phyloP scores from a whole-genome alignment of 257 asterid genomes.

The Scutellaria baicalensis region DNA sequence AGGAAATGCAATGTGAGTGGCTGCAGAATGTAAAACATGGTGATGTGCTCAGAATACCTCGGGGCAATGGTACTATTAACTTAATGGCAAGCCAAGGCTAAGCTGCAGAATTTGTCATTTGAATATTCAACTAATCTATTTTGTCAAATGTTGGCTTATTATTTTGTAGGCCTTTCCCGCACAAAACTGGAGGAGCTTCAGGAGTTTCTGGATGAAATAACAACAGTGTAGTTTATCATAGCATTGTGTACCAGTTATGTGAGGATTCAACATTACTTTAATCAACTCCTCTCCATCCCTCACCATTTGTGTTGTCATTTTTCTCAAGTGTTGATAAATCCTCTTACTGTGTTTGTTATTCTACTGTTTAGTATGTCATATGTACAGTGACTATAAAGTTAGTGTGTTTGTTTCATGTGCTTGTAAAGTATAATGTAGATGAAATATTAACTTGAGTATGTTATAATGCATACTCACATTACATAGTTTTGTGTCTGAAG shows the following conservation, averaged over 20 bases:
- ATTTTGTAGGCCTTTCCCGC: conserved; percentile 37
- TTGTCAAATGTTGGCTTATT: conserved; percentile 13
- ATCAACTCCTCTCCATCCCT: neutral
- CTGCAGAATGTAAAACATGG: neutral
- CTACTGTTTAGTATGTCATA: neutral
- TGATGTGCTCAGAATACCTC: conserved; percentile 13
- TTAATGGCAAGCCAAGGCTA: neutral
- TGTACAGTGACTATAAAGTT: too few relatives aligned
- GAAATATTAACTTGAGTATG: too few relatives aligned
- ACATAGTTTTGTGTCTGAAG: too few relatives aligned
- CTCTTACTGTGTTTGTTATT: neutral
- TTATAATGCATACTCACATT: too few relatives aligned
- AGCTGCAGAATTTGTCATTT: neutral
- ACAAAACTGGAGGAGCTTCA: conserved; percentile 36
- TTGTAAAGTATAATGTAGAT: too few relatives aligned
- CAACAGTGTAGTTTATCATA: neutral
- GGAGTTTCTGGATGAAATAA: conserved; percentile 38
- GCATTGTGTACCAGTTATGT: neutral
- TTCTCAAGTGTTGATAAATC: neutral
- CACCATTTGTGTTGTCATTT: neutral
- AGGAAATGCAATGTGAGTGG: conserved; percentile 23
- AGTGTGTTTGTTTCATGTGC: too few relatives aligned
- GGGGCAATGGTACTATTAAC: conserved; percentile 21
- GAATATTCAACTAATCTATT: neutral
- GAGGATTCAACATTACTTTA: neutral